Evolutionary conservation across 441 rosid species (phyloP).

Genomic region (Euphorbia celastroides): DNA sequence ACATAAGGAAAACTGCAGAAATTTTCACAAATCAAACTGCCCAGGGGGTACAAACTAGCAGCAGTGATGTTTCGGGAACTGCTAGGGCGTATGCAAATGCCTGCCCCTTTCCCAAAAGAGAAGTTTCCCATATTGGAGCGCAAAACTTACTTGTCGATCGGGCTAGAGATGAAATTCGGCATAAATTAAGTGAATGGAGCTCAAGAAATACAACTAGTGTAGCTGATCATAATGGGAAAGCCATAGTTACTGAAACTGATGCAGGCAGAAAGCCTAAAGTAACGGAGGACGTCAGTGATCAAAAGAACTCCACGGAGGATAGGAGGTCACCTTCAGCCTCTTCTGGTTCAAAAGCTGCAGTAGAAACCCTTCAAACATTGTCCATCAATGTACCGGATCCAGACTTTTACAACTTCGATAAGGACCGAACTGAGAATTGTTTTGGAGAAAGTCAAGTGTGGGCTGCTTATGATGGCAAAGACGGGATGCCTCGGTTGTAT

Average conservation of each 20-base stretch:
- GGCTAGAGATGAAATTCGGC: conserved; percentile 37
- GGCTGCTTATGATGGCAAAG: conserved; percentile 25
- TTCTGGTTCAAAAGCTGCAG: conserved; percentile 23
- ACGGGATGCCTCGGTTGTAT: conserved; percentile 26
- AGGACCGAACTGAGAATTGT: conserved; percentile 19
- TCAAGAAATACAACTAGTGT: conserved; percentile 19
- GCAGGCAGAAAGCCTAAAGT: conserved; percentile 22
- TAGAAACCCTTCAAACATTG: conserved; percentile 34
- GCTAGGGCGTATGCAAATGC: conserved; percentile 32
- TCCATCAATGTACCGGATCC: conserved; percentile 61
- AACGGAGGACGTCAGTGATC: conserved; percentile 18
- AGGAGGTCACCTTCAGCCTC: conserved; percentile 23
- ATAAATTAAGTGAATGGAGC: conserved; percentile 37
- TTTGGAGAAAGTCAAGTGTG: conserved; percentile 26
- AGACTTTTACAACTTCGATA: conserved; percentile 42
- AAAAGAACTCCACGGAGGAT: conserved; percentile 15
- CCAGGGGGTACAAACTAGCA: conserved; percentile 21
- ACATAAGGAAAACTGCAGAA: conserved; percentile 36
- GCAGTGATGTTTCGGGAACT: conserved; percentile 24
- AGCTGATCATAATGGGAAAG: conserved; percentile 16
- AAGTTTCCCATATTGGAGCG: conserved; percentile 27
- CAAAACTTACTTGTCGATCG: conserved; percentile 31
- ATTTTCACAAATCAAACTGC: conserved; percentile 25
- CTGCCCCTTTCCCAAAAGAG: conserved; percentile 28
- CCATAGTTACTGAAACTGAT: conserved; percentile 17